A percentile compares a stretch with the other conserved stretches of the same genome.
Conservation (phyloP, 1,284 basidiomycete species). For the Lentinus polychrous region DNA sequence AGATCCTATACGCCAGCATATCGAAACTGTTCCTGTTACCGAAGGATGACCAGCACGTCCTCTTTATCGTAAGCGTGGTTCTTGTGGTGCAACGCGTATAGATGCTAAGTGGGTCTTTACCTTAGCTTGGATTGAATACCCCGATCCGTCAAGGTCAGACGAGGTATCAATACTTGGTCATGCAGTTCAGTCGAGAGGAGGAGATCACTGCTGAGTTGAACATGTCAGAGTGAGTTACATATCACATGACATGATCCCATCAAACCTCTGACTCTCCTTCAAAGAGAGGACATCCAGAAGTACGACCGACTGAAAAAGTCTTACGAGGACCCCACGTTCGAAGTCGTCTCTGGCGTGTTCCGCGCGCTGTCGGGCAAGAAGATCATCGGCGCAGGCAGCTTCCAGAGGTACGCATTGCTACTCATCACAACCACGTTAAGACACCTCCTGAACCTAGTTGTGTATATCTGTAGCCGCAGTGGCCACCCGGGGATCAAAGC, state of each 20-base stretch:
- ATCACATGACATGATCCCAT: neutral
- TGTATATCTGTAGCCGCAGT: constrained; percentile 43
- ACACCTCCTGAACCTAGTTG: neutral
- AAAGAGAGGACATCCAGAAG: constrained; percentile 64
- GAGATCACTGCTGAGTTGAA: constrained; percentile 96
- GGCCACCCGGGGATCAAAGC: constrained; percentile 87
- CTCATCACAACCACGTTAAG: neutral
- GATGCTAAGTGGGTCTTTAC: neutral
- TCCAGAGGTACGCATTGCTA: constrained; percentile 63
- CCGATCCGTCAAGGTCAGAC: constrained; percentile 99
- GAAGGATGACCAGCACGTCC: constrained; percentile 93
- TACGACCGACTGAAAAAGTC: constrained; percentile 85
- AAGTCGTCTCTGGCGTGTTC: constrained; percentile 94
- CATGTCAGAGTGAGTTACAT: constrained; percentile 71
- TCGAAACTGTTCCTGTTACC: constrained; percentile 90
- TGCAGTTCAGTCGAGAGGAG: constrained; percentile 96
- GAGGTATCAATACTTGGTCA: constrained; percentile 94
- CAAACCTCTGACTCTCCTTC: neutral
- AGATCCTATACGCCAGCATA: constrained; percentile 89
- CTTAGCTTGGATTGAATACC: constrained; percentile 78
- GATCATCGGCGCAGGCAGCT: constrained; percentile 80
- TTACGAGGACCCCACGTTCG: constrained; percentile 91
- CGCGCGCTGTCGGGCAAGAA: constrained; percentile 88
- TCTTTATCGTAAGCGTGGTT: constrained; percentile 74
- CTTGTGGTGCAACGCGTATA: constrained; percentile 3